These are phyloP conservation scores for Boletus rubescentipes DNA, from an alignment of 768 basidiomycete genomes.

Conservation along the genomic window DNA sequence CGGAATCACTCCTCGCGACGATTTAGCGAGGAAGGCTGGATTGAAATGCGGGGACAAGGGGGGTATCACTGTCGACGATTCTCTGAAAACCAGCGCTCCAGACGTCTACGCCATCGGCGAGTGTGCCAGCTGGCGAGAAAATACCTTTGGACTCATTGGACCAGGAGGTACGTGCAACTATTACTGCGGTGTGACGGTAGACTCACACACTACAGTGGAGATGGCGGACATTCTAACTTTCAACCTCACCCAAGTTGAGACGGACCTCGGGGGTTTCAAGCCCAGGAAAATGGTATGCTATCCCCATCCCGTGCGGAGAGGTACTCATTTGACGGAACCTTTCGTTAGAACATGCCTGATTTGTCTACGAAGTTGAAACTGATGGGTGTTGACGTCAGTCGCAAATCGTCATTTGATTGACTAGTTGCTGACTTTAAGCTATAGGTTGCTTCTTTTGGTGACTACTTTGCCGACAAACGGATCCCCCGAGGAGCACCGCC, in stretches of 20 bases:
- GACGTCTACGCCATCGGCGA: slow-evolving; percentile 76
- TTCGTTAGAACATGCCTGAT: slow-evolving; percentile 53
- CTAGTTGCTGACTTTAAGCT: background rate
- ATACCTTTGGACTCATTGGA: slow-evolving; percentile 72
- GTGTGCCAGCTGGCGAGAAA: slow-evolving; percentile 66
- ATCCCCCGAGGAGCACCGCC: slow-evolving; percentile 10
- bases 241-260: slow-evolving; percentile 61
- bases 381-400: slow-evolving; percentile 54
- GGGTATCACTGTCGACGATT: slow-evolving; percentile 59
- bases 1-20: slow-evolving; percentile 70
- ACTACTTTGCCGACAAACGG: slow-evolving; percentile 63
- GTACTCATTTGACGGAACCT: background rate
- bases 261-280: slow-evolving; percentile 39
- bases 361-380: slow-evolving; percentile 64
- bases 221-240: slow-evolving; percentile 77
- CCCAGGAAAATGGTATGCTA: slow-evolving; percentile 43
- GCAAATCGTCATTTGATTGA: background rate
- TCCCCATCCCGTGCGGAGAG: background rate
- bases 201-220: slow-evolving; percentile 38
- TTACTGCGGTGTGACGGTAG: too few relatives aligned
- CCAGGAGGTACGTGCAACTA: slow-evolving; percentile 47
- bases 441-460: slow-evolving; percentile 67
- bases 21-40: slow-evolving; percentile 54
- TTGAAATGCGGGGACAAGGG: slow-evolving; percentile 49
- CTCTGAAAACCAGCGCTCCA: slow-evolving; percentile 52